Conservation (phyloP, 2,329 filamentous ascomycete genomes). For the Ascochyta viciae-villosae region DNA sequence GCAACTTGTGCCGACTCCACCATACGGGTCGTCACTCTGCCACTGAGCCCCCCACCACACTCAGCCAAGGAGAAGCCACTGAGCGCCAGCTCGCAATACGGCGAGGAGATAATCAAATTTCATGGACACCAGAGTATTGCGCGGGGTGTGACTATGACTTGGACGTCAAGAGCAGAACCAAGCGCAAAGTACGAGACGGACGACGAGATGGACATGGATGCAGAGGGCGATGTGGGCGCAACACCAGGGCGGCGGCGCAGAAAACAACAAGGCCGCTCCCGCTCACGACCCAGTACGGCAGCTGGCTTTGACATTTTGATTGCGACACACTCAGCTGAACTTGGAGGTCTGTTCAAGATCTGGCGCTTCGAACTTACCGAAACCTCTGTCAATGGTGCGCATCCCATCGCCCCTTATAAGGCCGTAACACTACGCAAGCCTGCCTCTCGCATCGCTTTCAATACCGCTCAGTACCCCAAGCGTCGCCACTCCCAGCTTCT, state of each 20-base stretch:
- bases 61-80: conserved; percentile 36
- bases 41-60: conserved; percentile 60
- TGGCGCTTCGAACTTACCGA: conserved; percentile 50
- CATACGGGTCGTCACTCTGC: conserved; percentile 62
- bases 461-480: conserved; percentile 60
- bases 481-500: conserved; percentile 62
- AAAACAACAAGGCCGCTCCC: conserved; percentile 31
- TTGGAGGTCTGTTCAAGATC: conserved; percentile 50
- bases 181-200: conserved; percentile 24
- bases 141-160: conserved; percentile 60
- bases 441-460: conserved; percentile 61
- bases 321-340: conserved; percentile 51
- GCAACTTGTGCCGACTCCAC: conserved; percentile 64
- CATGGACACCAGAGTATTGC: conserved; percentile 60
- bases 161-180: conserved; percentile 49
- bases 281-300: conserved; percentile 24
- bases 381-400: conserved; percentile 46
- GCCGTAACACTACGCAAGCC: conserved; percentile 58
- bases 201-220: conserved; percentile 49
- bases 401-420: conserved; percentile 53
- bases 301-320: conserved; percentile 51
- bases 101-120: conserved; percentile 59
- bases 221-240: conserved; percentile 28
- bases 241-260: conserved; percentile 28
- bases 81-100: conserved; percentile 37